These are phyloP conservation scores for Penicillium sp. DNA, from an alignment of 2,329 filamentous ascomycete genomes.

Conservation along the genomic window DNA sequence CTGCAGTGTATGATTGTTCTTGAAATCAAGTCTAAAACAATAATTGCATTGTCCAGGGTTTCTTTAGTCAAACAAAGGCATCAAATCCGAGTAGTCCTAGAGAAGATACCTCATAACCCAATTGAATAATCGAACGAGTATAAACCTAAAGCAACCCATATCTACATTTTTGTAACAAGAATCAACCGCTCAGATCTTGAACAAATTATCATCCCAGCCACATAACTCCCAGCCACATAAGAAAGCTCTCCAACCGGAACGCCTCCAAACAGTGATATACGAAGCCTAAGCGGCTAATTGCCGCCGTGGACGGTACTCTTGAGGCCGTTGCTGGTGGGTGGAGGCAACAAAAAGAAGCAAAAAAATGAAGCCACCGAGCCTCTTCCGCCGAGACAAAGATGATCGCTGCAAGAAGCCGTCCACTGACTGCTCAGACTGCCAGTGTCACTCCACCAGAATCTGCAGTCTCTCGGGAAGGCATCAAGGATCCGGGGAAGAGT, in stretches of 20 bases:
- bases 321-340: not conserved
- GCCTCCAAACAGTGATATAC: not conserved
- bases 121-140: not conserved
- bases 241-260: not conserved
- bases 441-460: constrained; percentile 29
- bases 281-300: constrained; percentile 13
- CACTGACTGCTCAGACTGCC: constrained; percentile 31
- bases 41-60: not conserved
- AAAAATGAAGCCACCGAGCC: constrained; percentile 19
- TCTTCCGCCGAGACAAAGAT: constrained; percentile 16
- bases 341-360: constrained; percentile 5
- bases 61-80: not conserved
- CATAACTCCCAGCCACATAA: not conserved
- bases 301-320: constrained; percentile 10
- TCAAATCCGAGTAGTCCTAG: not conserved
- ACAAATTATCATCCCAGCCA: not conserved
- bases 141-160: not conserved
- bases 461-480: constrained; percentile 16
- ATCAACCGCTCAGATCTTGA: not conserved
- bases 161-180: no score
- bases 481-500: constrained; percentile 23
- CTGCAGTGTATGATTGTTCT: not conserved
- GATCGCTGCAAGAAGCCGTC: constrained; percentile 31
- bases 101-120: not conserved
- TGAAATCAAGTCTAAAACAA: not conserved